Conservation (phyloP, 1,139 yeast genomes). For the Suhomyces anneliseae region DNA sequence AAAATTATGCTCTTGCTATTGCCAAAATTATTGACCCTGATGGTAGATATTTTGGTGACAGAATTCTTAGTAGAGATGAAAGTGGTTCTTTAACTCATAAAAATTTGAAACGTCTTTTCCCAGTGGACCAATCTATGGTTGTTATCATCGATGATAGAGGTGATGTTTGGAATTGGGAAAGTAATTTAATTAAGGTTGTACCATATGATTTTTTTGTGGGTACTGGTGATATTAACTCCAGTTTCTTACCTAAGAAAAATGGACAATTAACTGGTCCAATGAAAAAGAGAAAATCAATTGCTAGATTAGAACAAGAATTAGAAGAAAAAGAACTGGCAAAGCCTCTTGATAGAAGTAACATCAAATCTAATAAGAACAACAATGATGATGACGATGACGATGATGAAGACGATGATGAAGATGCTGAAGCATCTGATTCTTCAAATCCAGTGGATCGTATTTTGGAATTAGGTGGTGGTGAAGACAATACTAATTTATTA, state of each 20-base stretch:
- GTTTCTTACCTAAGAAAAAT: slow-evolving; percentile 80
- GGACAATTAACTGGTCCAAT: slow-evolving; percentile 71
- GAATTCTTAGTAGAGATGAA: slow-evolving; percentile 91
- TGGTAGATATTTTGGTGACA: slow-evolving; percentile 82
- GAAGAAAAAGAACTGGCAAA: slow-evolving; percentile 12
- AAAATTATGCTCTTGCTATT: slow-evolving; percentile 87
- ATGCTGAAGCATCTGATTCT: slow-evolving; percentile 10
- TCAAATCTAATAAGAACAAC: background rate
- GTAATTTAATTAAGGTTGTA: slow-evolving; percentile 84
- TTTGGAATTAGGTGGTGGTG: slow-evolving; percentile 50
- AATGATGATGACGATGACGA: slow-evolving; percentile 4
- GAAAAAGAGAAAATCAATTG: slow-evolving; percentile 58
- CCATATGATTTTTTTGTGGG: slow-evolving; percentile 97
- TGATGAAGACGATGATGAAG: slow-evolving; percentile 19
- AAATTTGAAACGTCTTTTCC: slow-evolving; percentile 83
- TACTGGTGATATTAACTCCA: slow-evolving; percentile 94
- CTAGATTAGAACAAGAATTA: slow-evolving; percentile 42
- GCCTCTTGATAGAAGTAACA: background rate
- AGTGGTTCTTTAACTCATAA: slow-evolving; percentile 92
- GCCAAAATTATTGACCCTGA: slow-evolving; percentile 91
- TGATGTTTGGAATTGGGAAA: slow-evolving; percentile 98
- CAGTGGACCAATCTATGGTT: slow-evolving; percentile 96
- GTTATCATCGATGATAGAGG: slow-evolving; percentile 97
- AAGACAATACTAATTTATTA: slow-evolving; percentile 44
- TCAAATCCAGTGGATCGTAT: slow-evolving; percentile 52